A percentile compares a stretch with the other conserved stretches of the same genome.
Evolutionary conservation across 2,329 filamentous ascomycete genomes (phyloP).

Genomic region (Cadophora sp.): DNA sequence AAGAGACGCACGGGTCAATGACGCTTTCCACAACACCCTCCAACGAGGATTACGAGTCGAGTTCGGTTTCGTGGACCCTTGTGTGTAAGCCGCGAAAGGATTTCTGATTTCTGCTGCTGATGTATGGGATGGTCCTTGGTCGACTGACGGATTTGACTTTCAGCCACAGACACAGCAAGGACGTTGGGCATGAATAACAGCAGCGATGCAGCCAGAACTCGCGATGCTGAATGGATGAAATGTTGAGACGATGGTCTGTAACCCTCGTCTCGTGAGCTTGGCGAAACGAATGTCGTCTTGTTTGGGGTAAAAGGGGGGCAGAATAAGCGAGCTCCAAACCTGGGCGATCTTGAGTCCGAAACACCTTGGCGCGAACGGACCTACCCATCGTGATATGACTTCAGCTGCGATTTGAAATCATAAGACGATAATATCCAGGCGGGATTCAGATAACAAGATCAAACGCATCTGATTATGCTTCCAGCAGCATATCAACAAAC

Average conservation of each 20-base stretch:
- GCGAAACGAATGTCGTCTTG: conserved; percentile 13
- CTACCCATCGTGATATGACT: background rate
- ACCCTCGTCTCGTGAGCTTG: background rate
- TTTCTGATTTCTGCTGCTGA: background rate
- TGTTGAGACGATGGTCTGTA: conserved; percentile 9
- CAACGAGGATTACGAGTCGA: background rate
- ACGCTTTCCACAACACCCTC: background rate
- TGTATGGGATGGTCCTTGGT: conserved; percentile 10
- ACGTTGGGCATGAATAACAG: background rate
- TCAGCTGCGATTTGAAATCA: background rate
- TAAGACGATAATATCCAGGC: background rate
- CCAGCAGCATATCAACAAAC: background rate
- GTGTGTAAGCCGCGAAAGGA: background rate
- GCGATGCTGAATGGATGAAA: background rate
- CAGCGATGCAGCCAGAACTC: background rate
- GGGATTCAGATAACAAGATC: background rate
- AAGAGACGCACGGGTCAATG: background rate
- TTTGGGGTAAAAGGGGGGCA: conserved; percentile 1
- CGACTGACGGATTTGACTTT: background rate
- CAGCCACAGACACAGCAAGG: background rate
- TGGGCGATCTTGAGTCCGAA: background rate
- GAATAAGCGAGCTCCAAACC: background rate
- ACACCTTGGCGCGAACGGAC: background rate
- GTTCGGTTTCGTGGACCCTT: background rate
- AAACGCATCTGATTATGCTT: background rate